These are phyloP conservation scores for Cladosporium sp. DNA, from an alignment of 2,329 filamentous ascomycete species.

Conservation along the genomic window DNA sequence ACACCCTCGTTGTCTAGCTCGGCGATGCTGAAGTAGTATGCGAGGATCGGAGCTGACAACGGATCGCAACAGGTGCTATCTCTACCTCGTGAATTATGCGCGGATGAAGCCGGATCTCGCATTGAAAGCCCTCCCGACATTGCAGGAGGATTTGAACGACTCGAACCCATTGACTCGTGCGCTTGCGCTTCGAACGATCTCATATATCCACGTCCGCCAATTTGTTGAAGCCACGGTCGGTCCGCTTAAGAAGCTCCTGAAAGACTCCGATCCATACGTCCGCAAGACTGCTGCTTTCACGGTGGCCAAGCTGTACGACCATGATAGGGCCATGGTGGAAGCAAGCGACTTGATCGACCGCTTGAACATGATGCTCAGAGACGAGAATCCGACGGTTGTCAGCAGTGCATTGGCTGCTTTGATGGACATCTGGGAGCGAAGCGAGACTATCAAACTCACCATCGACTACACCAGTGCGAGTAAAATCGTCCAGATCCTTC, in stretches of 20 bases:
- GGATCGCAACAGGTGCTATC: conserved; percentile 72
- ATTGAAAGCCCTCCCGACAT: conserved; percentile 83
- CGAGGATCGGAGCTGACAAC: conserved; percentile 32
- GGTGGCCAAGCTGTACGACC: conserved; percentile 96
- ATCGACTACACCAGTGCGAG: conserved; percentile 97
- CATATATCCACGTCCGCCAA: conserved; percentile 93
- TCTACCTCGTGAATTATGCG: conserved; percentile 96
- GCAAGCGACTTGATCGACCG: conserved; percentile 87
- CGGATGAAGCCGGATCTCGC: conserved; percentile 92
- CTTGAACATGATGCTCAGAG: conserved; percentile 83
- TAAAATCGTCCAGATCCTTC: conserved; percentile 94
- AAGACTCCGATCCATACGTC: conserved; percentile 90
- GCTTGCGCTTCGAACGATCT: conserved; percentile 89
- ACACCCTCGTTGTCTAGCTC: background rate
- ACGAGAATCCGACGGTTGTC: conserved; percentile 97
- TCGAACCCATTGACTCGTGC: conserved; percentile 89
- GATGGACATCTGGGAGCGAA: conserved; percentile 98
- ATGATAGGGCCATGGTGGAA: conserved; percentile 88
- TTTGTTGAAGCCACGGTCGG: conserved; percentile 90
- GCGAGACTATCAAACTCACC: conserved; percentile 94
- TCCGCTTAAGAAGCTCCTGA: conserved; percentile 77
- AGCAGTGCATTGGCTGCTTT: conserved; percentile 86
- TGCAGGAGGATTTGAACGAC: conserved; percentile 93
- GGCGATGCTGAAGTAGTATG: background rate
- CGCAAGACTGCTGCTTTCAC: conserved; percentile 96